Conservation (phyloP, 2,329 filamentous ascomycete species). For the Chaetomiaceae sp. region DNA sequence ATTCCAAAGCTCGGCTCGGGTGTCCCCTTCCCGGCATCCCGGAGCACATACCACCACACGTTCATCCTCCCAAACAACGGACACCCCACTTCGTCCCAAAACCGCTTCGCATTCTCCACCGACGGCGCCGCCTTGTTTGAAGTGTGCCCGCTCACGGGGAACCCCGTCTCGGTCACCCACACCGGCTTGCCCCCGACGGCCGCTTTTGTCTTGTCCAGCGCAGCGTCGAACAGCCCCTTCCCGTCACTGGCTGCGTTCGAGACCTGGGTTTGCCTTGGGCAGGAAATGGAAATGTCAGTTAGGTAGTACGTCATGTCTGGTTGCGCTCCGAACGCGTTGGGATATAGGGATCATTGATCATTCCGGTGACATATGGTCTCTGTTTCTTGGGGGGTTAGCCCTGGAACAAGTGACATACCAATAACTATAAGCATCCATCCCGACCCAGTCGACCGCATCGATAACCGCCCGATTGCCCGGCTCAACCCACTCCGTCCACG, state of each 20-base stretch:
- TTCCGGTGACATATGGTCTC: no score
- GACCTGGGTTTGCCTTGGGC: neutral
- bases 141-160: conserved; percentile 67
- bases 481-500: neutral
- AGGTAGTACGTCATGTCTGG: no score
- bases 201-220: conserved; percentile 42
- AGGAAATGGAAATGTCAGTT: no score
- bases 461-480: neutral
- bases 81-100: conserved; percentile 12
- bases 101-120: conserved; percentile 53
- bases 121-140: conserved; percentile 60
- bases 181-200: neutral
- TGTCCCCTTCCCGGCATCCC: neutral
- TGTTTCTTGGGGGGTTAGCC: no score
- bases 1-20: conserved; percentile 5
- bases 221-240: neutral
- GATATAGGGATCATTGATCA: no score
- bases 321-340: no score
- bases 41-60: conserved; percentile 9
- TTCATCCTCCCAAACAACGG: conserved; percentile 1
- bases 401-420: no score
- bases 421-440: conserved; percentile 4
- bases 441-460: neutral
- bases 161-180: conserved; percentile 45
- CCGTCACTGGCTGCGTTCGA: neutral